Evolutionary conservation across 2,329 filamentous ascomycete species (phyloP), one percentile per base, ranked within the genome.

Genomic region (Hymenoscyphus repandus): DNA sequence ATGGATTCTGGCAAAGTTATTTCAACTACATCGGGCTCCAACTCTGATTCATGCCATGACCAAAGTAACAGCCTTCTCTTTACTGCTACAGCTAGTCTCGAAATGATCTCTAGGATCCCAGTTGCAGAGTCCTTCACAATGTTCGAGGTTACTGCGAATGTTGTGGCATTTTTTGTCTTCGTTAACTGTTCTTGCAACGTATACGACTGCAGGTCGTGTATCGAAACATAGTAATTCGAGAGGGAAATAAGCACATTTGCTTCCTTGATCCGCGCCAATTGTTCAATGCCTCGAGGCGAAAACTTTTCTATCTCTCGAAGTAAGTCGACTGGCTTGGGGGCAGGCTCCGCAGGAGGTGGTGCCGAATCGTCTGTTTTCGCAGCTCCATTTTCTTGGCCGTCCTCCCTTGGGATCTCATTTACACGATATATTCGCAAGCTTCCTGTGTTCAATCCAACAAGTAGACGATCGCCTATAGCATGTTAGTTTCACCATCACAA

Each of bases 1-100:
- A 96, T 88, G 18, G 87, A 83, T 63, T 92, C 92, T 32, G 89
- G 76, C 40, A 97, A 76, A 1, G 83, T 80, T 34, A 96, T 80
- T 70, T 97, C 93, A 27, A 75, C 74, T 0, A 85, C 82, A 32
- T 93, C 83, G 3, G 80, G 75, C 43, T 79, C 79, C 38, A 96
- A 76, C 72, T 97, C 93, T 74, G 90, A 93, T 67, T 96, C 91
- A 62, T 93, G 87, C 93, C 95, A 99, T 63, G 85, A 88, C 91
- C 93, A 99, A 49, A 96, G 71, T 54, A 97, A 69, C 47, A 99
- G 76, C 62, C 88, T 88, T 64, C 93, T 78, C 76, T 97, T 97
- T 32, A 96, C 89, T 4, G 90, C 90, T 10, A 99, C 92, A 6
- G 90, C 93, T 46, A 99, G 74, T 34, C 90, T 79, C 49, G 90